Evolutionary conservation across 106 monocot species (phyloP).

Genomic region (Phalaenopsis aphrodite): DNA sequence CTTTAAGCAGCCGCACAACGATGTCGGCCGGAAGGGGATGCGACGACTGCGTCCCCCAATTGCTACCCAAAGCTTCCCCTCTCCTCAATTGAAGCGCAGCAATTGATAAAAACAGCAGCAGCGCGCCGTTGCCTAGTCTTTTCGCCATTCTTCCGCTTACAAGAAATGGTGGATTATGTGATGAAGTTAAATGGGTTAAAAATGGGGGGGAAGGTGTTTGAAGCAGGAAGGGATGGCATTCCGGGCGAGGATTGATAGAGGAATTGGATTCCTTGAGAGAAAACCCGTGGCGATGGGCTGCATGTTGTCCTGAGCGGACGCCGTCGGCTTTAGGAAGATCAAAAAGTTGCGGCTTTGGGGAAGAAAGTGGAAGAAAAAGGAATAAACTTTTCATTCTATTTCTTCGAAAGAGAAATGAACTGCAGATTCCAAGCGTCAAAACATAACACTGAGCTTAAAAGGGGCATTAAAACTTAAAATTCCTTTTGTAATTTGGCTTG

Average conservation of each 20-base stretch:
- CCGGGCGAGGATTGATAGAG: not conserved
- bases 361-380: too few species aligned
- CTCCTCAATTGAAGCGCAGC: not conserved
- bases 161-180: not conserved
- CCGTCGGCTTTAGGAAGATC: too few species aligned
- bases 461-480: too few species aligned
- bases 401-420: too few species aligned
- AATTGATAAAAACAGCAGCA: slow-evolving; percentile 9
- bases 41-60: slow-evolving; percentile 66
- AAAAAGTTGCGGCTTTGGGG: too few species aligned
- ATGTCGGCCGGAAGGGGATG: slow-evolving; percentile 69
- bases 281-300: not conserved
- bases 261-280: slow-evolving; percentile 3
- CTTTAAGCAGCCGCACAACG: slow-evolving; percentile 56
- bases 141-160: too few species aligned
- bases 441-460: too few species aligned
- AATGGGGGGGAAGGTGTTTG: not conserved
- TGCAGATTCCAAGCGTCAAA: too few species aligned
- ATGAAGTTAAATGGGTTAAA: not conserved
- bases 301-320: too few species aligned
- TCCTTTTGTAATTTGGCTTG: too few species aligned
- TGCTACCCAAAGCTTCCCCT: slow-evolving; percentile 35
- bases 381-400: too few species aligned
- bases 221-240: slow-evolving; percentile 1
- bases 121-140: not conserved